Base-by-base conservation (phyloP, 768 basidiomycete genomes). In the Leccinum longicurvipes region DNA sequence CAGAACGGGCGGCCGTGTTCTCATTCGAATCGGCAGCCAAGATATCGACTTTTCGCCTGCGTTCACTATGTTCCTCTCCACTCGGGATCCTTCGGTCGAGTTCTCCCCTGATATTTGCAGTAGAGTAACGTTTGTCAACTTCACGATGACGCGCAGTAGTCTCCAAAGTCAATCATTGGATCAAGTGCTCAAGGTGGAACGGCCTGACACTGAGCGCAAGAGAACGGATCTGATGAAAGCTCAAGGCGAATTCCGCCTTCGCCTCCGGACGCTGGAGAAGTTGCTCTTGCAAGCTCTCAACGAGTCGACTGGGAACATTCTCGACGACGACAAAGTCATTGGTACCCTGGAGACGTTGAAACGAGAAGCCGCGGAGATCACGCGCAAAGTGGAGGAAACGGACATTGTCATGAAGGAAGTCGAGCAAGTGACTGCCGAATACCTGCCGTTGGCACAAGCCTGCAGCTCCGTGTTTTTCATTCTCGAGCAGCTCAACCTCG, bases 51-150 rank as follows among this genome's bases (percentile, higher is more conserved):
- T 98, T 71, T 99, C 97, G 0, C 97, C 97, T 6, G 87, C 97
- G n/a, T 99, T 99, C 79, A 97, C 93, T 6, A 95, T 99, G 93
- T 99, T 99, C 84, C 80, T 99, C 44, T 92, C 96, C 2, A 99
- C 97, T 11, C 79, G 97, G 21, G 95, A 99, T 71, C 95, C 97
- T 2, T 96, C 96, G 0, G 89, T 97, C 59, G 94, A 98, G 65
- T 98, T 99, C 74, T 91, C 96, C 12, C 94, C 97, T 3, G 97
- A 99, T 70, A 95, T 99, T 63, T 98, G 96, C 79, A 96, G 93
- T 77, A 85, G 97, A 57, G 92, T 96, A 25, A 93, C 90, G 0
- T 93, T 95, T 64, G 92, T 95, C 74, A 95, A 93, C 76, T 95
- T 94, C 73, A 96, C 95, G 25, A 99, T 99, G 96, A 99, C 97